A percentile compares a stretch with the other conserved stretches of the same genome.
Evolutionary conservation across 768 basidiomycete genomes (phyloP).

Genomic region (Chiua virens): DNA sequence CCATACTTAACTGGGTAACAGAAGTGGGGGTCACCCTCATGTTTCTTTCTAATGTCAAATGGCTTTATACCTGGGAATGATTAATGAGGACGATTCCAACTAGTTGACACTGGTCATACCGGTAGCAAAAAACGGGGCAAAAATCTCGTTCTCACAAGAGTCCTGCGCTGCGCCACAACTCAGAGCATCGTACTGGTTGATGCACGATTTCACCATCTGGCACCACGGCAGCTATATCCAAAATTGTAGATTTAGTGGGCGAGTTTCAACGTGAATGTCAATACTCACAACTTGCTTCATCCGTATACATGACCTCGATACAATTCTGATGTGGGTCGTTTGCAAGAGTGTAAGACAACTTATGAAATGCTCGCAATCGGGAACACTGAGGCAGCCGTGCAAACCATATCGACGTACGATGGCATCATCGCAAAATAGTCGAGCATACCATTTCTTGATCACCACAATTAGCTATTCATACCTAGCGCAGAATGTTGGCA

Average conservation of each 20-base stretch:
- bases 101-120: slow-evolving; percentile 31
- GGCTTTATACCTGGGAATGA: slow-evolving; percentile 44
- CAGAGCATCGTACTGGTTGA: slow-evolving; percentile 65
- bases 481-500: background rate
- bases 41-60: slow-evolving; percentile 69
- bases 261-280: background rate
- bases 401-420: slow-evolving; percentile 54
- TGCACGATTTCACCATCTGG: slow-evolving; percentile 56
- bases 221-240: slow-evolving; percentile 66
- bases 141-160: slow-evolving; percentile 60
- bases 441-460: slow-evolving; percentile 43
- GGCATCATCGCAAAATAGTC: slow-evolving; percentile 39
- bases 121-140: slow-evolving; percentile 24
- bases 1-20: slow-evolving; percentile 57
- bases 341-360: background rate
- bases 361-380: slow-evolving; percentile 43
- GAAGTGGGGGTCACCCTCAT: slow-evolving; percentile 50
- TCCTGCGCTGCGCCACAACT: slow-evolving; percentile 64
- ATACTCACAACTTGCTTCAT: slow-evolving; percentile 44
- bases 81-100: background rate
- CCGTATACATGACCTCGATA: slow-evolving; percentile 35
- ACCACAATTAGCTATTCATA: background rate
- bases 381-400: slow-evolving; percentile 48
- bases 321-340: background rate
- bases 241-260: background rate